Conservation (phyloP, 176 grass and related monocot genomes). For the Panicum miliaceum region DNA sequence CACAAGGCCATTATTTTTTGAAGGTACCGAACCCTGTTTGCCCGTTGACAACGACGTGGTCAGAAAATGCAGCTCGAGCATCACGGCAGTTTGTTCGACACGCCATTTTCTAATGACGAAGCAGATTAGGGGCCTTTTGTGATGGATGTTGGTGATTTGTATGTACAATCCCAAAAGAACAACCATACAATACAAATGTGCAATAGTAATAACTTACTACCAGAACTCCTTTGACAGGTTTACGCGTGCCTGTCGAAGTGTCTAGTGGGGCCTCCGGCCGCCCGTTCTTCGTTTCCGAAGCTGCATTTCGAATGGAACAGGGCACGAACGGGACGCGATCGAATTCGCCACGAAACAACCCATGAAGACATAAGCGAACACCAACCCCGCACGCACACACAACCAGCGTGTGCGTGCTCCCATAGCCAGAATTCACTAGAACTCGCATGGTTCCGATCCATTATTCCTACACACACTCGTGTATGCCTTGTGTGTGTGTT, state of each 20-base stretch:
- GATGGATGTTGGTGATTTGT: background rate
- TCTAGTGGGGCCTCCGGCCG: no score
- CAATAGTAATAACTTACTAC: no score
- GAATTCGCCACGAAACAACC: background rate
- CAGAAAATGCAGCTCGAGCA: background rate
- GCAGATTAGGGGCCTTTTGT: background rate
- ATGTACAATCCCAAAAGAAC: background rate
- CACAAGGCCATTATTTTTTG: background rate
- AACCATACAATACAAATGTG: no score
- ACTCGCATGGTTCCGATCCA: background rate
- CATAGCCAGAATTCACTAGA: constrained; percentile 17
- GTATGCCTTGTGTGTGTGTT: background rate
- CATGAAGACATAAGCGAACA: background rate
- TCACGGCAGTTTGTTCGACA: background rate
- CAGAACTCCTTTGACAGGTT: background rate
- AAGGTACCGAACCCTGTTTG: background rate
- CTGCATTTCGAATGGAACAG: background rate
- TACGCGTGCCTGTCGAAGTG: background rate
- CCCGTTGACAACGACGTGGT: constrained; percentile 20
- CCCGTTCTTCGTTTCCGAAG: no score
- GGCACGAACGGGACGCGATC: background rate
- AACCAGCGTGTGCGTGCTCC: constrained; percentile 36
- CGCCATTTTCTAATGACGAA: background rate
- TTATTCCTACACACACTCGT: no score
- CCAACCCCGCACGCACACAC: constrained; percentile 39